phyloP scores from a whole-genome alignment of 148 eudicot species.

The Rheum nobile region DNA sequence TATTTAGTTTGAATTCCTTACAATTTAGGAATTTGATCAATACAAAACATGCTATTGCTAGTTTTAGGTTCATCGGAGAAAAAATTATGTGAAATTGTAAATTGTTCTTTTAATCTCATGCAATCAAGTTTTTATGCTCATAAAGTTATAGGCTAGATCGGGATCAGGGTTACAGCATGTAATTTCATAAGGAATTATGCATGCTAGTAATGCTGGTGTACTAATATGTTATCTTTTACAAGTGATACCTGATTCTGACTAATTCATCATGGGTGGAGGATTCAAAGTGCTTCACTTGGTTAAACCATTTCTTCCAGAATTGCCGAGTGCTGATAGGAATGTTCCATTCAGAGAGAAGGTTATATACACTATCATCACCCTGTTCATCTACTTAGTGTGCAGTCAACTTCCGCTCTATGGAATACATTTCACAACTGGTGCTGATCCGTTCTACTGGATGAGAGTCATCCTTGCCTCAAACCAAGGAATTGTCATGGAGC shows the following conservation, averaged over 20 bases:
- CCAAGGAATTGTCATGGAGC: slow-evolving; percentile 73
- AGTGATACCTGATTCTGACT: slow-evolving; percentile 7
- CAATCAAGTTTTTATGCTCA: background rate
- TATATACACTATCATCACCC: slow-evolving; percentile 48
- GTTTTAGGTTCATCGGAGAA: background rate
- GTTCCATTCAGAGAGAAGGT: slow-evolving; percentile 58
- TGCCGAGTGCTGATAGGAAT: slow-evolving; percentile 39
- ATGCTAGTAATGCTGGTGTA: background rate
- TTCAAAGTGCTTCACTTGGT: slow-evolving; percentile 57
- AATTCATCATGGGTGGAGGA: slow-evolving; percentile 43
- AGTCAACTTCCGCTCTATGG: slow-evolving; percentile 73
- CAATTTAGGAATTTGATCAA: background rate
- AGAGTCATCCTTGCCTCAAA: slow-evolving; percentile 60
- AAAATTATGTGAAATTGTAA: background rate
- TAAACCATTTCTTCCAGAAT: slow-evolving; percentile 53
- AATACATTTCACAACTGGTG: slow-evolving; percentile 52
- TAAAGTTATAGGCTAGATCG: background rate
- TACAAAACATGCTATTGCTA: background rate
- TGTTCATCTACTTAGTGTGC: slow-evolving; percentile 50
- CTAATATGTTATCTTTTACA: background rate
- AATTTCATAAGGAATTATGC: background rate
- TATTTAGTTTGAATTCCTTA: background rate
- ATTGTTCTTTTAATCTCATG: background rate
- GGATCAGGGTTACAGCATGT: background rate
- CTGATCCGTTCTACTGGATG: slow-evolving; percentile 71